Percentiles rank a stretch among this genome's conserved stretches.
Conservation (phyloP, 1,284 basidiomycete species). For the Hypsizygus ulmarius region DNA sequence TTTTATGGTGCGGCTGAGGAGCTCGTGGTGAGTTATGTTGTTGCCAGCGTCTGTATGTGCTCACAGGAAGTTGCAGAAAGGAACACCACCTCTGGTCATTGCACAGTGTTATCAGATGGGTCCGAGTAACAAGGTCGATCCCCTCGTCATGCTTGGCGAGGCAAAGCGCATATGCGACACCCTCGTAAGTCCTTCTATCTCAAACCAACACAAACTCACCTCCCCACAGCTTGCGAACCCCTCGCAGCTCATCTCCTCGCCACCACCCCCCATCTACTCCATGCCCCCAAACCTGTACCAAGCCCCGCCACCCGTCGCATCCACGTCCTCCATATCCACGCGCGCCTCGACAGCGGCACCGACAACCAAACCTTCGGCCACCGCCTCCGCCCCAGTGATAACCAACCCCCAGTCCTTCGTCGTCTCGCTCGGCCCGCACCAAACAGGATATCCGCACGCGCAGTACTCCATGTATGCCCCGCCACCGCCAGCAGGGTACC, state of each 20-base stretch:
- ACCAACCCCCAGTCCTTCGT: constrained; percentile 70
- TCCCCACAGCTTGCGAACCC: constrained; percentile 62
- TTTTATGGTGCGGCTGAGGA: constrained; percentile 83
- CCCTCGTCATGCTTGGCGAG: constrained; percentile 65
- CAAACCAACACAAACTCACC: constrained; percentile 15
- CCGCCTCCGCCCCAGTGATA: constrained; percentile 41
- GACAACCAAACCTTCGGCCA: constrained; percentile 5
- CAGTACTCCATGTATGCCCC: constrained; percentile 43
- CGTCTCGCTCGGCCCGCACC: constrained; percentile 51
- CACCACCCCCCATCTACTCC: constrained; percentile 59
- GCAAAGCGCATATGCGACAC: constrained; percentile 76
- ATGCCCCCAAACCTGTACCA: constrained; percentile 42
- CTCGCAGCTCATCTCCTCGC: constrained; percentile 56
- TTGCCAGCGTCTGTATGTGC: constrained; percentile 6
- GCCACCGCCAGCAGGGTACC: constrained; percentile 47
- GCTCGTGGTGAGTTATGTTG: constrained; percentile 58
- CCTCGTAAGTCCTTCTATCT: constrained; percentile 45
- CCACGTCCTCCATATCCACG: constrained; percentile 18
- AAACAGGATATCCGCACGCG: constrained; percentile 32
- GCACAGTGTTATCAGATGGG: constrained; percentile 78
- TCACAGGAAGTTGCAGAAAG: constrained; percentile 49
- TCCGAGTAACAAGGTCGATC: constrained; percentile 65
- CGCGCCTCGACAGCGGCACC: not conserved
- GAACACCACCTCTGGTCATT: constrained; percentile 66
- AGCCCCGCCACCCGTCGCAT: constrained; percentile 22